phyloP scores from a whole-genome alignment of 495 filamentous ascomycete species.

The Bryoglossum gracile region DNA sequence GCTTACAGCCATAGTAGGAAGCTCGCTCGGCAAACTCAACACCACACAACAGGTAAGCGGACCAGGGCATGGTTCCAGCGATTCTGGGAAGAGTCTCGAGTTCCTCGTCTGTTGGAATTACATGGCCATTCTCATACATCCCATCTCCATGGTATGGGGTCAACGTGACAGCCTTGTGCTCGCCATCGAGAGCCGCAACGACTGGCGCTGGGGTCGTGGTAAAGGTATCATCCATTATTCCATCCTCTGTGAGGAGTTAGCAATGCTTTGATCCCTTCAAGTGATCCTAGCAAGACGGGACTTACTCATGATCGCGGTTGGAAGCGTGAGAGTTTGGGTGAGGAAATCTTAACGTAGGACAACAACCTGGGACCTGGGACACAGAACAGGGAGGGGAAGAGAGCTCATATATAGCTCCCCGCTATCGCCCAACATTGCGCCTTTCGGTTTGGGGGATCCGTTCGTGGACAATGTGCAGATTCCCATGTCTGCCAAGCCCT shows the following conservation, averaged over 20 bases:
- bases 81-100: conserved; percentile 43
- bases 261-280: too few species aligned
- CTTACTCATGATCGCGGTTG: conserved; percentile 1
- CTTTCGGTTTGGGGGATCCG: too few species aligned
- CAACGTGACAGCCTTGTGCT: neutral
- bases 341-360: neutral
- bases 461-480: too few species aligned
- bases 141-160: neutral
- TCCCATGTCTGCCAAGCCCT: too few species aligned
- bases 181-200: conserved; percentile 6
- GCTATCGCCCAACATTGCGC: too few species aligned
- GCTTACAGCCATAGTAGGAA: conserved; percentile 49
- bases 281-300: neutral
- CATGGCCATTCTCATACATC: conserved; percentile 4
- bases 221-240: conserved; percentile 7
- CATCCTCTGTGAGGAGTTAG: neutral
- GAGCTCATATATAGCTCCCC: too few species aligned
- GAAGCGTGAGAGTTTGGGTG: neutral
- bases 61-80: conserved; percentile 38
- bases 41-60: conserved; percentile 44
- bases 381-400: too few species aligned
- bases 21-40: conserved; percentile 54
- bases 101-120: conserved; percentile 39
- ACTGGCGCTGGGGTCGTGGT: conserved; percentile 6
- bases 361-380: too few species aligned